Base-by-base conservation (phyloP, 176 grass and related monocot species). In the Oryza punctata region DNA sequence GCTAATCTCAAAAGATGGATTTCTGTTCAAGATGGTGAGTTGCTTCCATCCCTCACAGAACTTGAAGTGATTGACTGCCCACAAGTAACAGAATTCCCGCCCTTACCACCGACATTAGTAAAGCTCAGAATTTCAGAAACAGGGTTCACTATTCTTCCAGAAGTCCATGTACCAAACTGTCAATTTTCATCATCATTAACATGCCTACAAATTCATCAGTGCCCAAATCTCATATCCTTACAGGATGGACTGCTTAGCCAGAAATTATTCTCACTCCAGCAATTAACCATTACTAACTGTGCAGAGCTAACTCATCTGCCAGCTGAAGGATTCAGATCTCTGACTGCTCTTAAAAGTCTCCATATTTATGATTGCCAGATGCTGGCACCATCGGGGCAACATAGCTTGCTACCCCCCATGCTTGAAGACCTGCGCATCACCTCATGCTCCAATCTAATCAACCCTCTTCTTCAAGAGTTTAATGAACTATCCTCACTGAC, bases 391-490 rank as follows among this genome's bases (percentile, higher is more conserved):
- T 65, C 73, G 0, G 75, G 13, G 84, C 25, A 81, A 6, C 52
- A 77, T 80, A 80, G n/a, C 24, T 75, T 87, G 68, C 77, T 87
- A 21, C 80, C 80, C 33, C 76, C 59, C 24, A 65, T 57, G 19
- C 85, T 96, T 72, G 88, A 89, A 85, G 91, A 97, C 63, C 72
- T 97, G 7, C 79, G 61, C 47, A 90, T 94, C 84, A 90, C 47
- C 2, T 79, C 86, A 50, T 91, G 87, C 85, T 50, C 85, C 43
- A 77, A 90, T 71, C 78, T 97, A 43, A 81, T 97, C 32, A 78
- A 91, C 33, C 65, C 63, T 44, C 84, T 97, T 78, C 82, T 97
- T 80, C 24, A 5, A 80, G 84, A 93, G 45, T 25, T 89, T n/a
- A 69, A 81, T 35, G 64, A 78, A 30, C 60, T 90, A 6, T 52